Percentiles rank a stretch among this genome's conserved stretches.
phyloP scores from a whole-genome alignment of 805 yeast species.

The Hemisphaericaspora nanyangensis region DNA sequence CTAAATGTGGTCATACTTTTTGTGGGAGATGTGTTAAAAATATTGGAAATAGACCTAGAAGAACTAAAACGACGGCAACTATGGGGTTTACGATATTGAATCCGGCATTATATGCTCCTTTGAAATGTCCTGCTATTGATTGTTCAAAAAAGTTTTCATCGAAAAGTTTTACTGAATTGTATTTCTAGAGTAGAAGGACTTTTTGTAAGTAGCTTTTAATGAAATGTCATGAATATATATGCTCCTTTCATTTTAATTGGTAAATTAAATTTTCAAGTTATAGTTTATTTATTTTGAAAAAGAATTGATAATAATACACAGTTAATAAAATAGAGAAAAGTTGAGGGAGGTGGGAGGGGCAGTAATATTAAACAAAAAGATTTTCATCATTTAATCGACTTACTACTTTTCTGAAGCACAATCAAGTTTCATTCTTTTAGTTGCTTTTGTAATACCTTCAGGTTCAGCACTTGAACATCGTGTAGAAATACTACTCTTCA shows the following conservation, averaged over 20 bases:
- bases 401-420: not conserved
- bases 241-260: too few species aligned
- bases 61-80: constrained; percentile 15
- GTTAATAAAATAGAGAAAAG: too few species aligned
- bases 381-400: too few species aligned
- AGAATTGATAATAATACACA: too few species aligned
- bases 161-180: constrained; percentile 53
- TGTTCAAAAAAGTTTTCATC: constrained; percentile 46
- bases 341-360: too few species aligned
- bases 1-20: constrained; percentile 78
- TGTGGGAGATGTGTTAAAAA: constrained; percentile 82
- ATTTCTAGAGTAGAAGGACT: constrained; percentile 9
- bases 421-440: constrained; percentile 9
- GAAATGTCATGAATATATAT: not conserved
- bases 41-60: constrained; percentile 45
- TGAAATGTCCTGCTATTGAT: constrained; percentile 50
- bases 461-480: constrained; percentile 7
- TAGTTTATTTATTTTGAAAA: too few species aligned
- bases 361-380: too few species aligned
- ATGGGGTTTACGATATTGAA: constrained; percentile 23
- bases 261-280: too few species aligned
- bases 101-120: constrained; percentile 49
- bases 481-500: constrained; percentile 1
- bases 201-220: too few species aligned
- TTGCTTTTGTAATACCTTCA: constrained; percentile 4